phyloP scores from a whole-genome alignment of 805 yeast species.

The Yamadazyma tumulicola region DNA sequence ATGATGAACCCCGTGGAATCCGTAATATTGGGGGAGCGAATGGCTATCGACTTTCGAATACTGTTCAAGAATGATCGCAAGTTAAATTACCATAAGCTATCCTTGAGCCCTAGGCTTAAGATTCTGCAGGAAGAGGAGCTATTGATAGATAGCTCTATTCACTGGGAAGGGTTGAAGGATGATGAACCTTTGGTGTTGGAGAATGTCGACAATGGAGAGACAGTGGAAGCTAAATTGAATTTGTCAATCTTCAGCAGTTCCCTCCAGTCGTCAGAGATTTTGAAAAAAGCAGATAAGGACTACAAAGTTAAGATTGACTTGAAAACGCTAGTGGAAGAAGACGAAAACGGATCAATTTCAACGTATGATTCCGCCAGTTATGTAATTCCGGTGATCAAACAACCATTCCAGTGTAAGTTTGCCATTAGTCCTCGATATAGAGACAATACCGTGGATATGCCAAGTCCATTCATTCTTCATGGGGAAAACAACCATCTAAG shows the following conservation, averaged over 20 bases:
- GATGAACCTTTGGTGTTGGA: conserved; percentile 33
- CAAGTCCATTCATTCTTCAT: conserved; percentile 33
- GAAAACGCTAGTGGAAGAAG: conserved; percentile 21
- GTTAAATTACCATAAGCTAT: conserved; percentile 17
- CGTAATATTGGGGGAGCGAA: conserved; percentile 29
- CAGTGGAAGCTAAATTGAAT: conserved; percentile 12
- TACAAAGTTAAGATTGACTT: conserved; percentile 18
- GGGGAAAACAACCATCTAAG: conserved; percentile 15
- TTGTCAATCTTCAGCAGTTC: conserved; percentile 22
- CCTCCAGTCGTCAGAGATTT: conserved; percentile 9
- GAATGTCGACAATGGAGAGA: conserved; percentile 9
- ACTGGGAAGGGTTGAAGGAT: conserved; percentile 38
- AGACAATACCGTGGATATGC: conserved; percentile 27
- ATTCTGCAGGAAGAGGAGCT: conserved; percentile 6
- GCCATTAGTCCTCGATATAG: conserved; percentile 26
- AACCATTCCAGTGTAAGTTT: conserved; percentile 21
- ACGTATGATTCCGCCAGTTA: conserved; percentile 22
- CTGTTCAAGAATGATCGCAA: conserved; percentile 14
- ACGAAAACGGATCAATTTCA: conserved; percentile 12
- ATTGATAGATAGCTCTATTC: conserved; percentile 15
- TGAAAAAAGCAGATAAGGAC: conserved; percentile 10
- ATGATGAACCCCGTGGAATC: conserved; percentile 10
- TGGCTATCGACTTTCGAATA: conserved; percentile 19
- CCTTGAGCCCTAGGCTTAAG: conserved; percentile 19
- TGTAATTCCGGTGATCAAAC: conserved; percentile 21